Conservation (phyloP, 345 rosid genomes). For the Arabidopsis arenosa region DNA sequence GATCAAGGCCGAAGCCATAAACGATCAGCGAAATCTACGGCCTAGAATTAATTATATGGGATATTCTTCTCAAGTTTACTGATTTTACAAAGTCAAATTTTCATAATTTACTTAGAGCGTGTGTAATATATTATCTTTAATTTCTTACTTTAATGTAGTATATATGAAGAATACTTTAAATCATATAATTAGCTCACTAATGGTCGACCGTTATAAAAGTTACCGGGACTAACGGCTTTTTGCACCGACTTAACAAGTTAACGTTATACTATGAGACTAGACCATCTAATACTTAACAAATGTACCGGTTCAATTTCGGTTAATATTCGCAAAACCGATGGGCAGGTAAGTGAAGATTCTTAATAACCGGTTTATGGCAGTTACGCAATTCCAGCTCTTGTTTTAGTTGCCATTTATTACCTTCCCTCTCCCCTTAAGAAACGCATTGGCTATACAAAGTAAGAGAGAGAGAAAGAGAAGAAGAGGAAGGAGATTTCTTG, state of each 20-base stretch:
- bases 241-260: not conserved
- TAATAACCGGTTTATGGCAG: slow-evolving; percentile 14
- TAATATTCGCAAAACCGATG: slow-evolving; percentile 1
- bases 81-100: slow-evolving; percentile 14
- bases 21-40: slow-evolving; percentile 68
- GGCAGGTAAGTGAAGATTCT: not conserved
- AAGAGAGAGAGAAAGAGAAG: not conserved
- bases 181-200: not conserved
- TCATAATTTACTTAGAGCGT: not conserved
- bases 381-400: slow-evolving; percentile 39
- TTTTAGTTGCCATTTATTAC: slow-evolving; percentile 18
- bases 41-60: slow-evolving; percentile 60
- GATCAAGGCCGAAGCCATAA: slow-evolving; percentile 72
- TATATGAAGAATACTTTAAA: not conserved
- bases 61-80: slow-evolving; percentile 47
- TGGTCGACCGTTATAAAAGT: not conserved
- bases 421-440: slow-evolving; percentile 31
- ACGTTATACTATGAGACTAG: no score
- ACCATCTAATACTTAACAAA: no score
- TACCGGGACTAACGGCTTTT: slow-evolving; percentile 14
- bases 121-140: not conserved
- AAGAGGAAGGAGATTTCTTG: slow-evolving; percentile 3
- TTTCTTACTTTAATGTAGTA: not conserved
- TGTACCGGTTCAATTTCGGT: not conserved
- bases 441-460: slow-evolving; percentile 2